These are phyloP conservation scores for Lipomyces spencermartinsiae DNA, from an alignment of 805 yeast species.

Conservation along the genomic window DNA sequence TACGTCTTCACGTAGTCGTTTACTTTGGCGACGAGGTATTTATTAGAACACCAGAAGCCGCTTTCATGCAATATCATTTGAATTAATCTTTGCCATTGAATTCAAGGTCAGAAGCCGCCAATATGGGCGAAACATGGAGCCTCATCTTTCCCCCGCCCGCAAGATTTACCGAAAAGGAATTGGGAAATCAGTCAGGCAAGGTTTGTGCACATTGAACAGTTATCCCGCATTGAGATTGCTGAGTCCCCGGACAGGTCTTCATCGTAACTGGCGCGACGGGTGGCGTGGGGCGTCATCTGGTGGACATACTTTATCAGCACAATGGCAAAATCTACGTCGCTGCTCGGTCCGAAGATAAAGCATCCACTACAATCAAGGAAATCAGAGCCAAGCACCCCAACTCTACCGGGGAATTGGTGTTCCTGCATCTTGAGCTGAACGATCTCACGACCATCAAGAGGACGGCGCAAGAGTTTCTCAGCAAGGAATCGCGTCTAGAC, in stretches of 20 bases:
- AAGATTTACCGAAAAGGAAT: not conserved
- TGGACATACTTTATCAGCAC: conserved; percentile 16
- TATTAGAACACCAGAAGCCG: not conserved
- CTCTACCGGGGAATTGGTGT: conserved; percentile 14
- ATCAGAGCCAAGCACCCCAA: conserved; percentile 10
- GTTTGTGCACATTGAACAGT: conserved; percentile 1
- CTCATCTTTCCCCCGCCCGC: not conserved
- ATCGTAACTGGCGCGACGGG: conserved; percentile 28
- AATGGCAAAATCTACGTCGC: conserved; percentile 23
- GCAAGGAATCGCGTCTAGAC: conserved; percentile 45
- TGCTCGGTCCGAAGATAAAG: conserved; percentile 18
- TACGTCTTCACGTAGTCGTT: not conserved
- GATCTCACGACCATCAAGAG: conserved; percentile 47
- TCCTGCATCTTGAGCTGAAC: conserved; percentile 24
- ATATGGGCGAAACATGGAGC: conserved; percentile 4
- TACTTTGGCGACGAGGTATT: not conserved
- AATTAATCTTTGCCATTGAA: not conserved
- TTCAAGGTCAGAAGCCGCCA: not conserved
- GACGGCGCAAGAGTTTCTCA: conserved; percentile 46
- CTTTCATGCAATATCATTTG: conserved; percentile 3
- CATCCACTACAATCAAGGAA: conserved; percentile 18
- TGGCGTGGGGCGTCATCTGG: conserved; percentile 28
- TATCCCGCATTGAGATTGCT: not conserved
- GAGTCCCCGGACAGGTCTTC: conserved; percentile 16
- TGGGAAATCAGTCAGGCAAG: conserved; percentile 4